Evolutionary conservation across 352 stramenopile genomes (phyloP).

Genomic region (Pythium sp.): DNA sequence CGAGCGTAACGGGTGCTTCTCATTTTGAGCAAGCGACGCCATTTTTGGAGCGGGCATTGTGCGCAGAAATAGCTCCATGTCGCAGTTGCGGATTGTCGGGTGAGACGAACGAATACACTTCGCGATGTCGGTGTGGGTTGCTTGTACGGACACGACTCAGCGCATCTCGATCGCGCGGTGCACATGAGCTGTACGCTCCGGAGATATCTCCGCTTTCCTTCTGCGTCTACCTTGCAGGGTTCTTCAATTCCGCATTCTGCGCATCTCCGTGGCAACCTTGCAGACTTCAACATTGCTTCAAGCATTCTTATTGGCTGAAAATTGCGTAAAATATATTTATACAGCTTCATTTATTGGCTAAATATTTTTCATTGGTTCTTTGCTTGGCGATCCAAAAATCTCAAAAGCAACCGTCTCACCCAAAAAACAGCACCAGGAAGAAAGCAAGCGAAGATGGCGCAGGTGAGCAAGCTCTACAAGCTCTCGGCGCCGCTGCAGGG

Average conservation of each 20-base stretch:
- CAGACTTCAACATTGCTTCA: slow-evolving; percentile 10
- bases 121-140: not conserved
- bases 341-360: slow-evolving; percentile 1
- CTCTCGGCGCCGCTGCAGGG: slow-evolving; percentile 56
- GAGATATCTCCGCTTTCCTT: too few species aligned
- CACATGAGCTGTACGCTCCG: not conserved
- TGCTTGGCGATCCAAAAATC: not conserved
- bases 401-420: not conserved
- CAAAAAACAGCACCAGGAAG: not conserved
- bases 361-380: not conserved
- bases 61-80: not conserved
- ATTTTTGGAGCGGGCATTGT: not conserved
- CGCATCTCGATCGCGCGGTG: too few species aligned
- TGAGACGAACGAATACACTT: not conserved
- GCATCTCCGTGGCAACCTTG: not conserved
- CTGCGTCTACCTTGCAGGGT: not conserved
- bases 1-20: slow-evolving; percentile 1
- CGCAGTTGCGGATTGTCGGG: not conserved
- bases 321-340: not conserved
- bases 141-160: too few species aligned
- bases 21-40: not conserved
- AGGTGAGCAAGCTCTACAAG: slow-evolving; percentile 47
- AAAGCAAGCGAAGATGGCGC: slow-evolving; percentile 17
- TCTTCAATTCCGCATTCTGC: not conserved
- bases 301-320: slow-evolving; percentile 8